A percentile compares a stretch with the other conserved stretches of the same genome.
phyloP scores from a whole-genome alignment of 2,329 filamentous ascomycete genomes.

The Monosporascus sp. region DNA sequence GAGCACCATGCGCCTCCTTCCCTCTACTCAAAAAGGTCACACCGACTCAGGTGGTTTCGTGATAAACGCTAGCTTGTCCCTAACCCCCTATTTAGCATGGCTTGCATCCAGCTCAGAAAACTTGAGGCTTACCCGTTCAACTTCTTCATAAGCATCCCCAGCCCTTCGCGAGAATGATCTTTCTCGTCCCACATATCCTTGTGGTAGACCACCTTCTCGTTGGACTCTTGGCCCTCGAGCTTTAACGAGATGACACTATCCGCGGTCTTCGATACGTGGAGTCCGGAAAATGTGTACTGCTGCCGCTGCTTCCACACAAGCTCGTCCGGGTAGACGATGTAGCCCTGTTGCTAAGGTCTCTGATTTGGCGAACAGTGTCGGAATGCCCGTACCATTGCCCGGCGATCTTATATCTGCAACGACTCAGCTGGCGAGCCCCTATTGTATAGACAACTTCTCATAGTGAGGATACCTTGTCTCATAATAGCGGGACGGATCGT shows the following conservation, averaged over 20 bases:
- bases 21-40: not conserved
- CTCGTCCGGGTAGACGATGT: constrained; percentile 30
- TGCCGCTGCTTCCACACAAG: constrained; percentile 44
- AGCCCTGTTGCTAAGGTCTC: constrained; percentile 34
- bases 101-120: not conserved
- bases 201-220: constrained; percentile 37
- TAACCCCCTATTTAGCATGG: not conserved
- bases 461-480: constrained; percentile 35
- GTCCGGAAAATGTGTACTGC: constrained; percentile 37
- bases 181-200: constrained; percentile 47
- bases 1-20: too few species aligned
- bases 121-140: constrained; percentile 35
- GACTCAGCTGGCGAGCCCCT: not conserved
- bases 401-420: constrained; percentile 35
- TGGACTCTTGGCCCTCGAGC: constrained; percentile 28
- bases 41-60: constrained; percentile 7
- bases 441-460: too few species aligned
- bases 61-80: constrained; percentile 7
- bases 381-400: constrained; percentile 46
- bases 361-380: constrained; percentile 34
- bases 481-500: constrained; percentile 44
- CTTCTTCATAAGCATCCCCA: constrained; percentile 42
- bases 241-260: constrained; percentile 35
- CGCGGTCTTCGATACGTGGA: constrained; percentile 31
- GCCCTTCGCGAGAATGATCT: constrained; percentile 40